Evolutionary conservation across 2,329 filamentous ascomycete genomes (phyloP).

Genomic region (Teratosphaeria destructans): DNA sequence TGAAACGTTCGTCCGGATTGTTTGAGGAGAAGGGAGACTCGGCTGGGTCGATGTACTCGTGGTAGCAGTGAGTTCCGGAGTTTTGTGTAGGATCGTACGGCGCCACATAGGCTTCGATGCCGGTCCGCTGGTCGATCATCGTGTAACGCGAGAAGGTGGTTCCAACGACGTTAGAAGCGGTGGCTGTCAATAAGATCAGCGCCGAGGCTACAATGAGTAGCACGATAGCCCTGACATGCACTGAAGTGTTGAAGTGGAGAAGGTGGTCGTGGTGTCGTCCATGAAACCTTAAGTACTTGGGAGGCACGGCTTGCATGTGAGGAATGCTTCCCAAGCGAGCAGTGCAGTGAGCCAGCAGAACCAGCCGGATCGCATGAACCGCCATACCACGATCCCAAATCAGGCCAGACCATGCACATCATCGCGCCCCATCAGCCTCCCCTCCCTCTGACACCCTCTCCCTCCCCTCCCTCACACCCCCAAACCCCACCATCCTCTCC

Average conservation of each 20-base stretch:
- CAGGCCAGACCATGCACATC: neutral
- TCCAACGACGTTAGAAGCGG: neutral
- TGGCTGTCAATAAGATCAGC: neutral
- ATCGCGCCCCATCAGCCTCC: neutral
- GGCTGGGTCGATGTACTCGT: neutral
- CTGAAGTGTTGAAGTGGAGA: too few species aligned
- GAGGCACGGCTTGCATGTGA: neutral
- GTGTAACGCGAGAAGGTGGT: neutral
- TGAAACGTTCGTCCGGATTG: neutral
- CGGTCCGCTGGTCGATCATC: constrained; percentile 1
- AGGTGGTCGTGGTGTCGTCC: too few species aligned
- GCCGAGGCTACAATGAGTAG: too few species aligned
- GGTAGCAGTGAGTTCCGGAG: neutral
- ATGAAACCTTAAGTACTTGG: too few species aligned
- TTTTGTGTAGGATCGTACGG: neutral
- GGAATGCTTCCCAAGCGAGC: neutral
- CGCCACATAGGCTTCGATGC: neutral
- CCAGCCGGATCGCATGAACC: neutral
- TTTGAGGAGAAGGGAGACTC: neutral
- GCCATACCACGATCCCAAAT: neutral
- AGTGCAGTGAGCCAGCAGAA: neutral
- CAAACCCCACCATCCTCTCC: constrained; percentile 38
- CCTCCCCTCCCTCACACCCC: constrained; percentile 15
- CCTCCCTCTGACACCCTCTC: constrained; percentile 62
- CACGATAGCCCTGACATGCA: too few species aligned